A percentile compares a stretch with the other conserved stretches of the same genome.
These are phyloP conservation scores for Quercus glauca DNA, from an alignment of 306 rosid genomes.

Conservation along the genomic window DNA sequence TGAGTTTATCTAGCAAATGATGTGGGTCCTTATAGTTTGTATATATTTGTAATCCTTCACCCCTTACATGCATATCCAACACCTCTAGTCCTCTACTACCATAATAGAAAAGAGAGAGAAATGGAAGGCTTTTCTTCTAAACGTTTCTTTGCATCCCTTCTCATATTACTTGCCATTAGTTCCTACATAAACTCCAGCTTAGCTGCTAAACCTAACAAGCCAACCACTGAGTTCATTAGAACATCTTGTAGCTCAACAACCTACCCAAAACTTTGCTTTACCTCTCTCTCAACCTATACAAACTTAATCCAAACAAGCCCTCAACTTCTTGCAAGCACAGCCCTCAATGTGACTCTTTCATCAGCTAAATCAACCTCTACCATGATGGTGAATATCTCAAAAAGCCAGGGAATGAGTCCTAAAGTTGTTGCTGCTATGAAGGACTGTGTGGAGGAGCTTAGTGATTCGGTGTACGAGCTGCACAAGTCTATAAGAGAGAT, in stretches of 20 bases:
- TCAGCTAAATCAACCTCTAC: conserved; percentile 42
- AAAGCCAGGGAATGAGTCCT: conserved; percentile 31
- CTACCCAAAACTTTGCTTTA: conserved; percentile 67
- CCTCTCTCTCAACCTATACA: conserved; percentile 60
- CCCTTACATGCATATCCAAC: conserved; percentile 12
- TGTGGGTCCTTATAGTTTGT: neutral
- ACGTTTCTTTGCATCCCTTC: conserved; percentile 15
- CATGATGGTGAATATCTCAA: conserved; percentile 32
- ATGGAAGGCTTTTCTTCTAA: conserved; percentile 37
- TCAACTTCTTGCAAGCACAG: conserved; percentile 42
- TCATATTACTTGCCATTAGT: conserved; percentile 7
- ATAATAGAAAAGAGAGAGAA: neutral
- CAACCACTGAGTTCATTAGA: conserved; percentile 52
- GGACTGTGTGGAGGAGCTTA: conserved; percentile 68
- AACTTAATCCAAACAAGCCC: conserved; percentile 48
- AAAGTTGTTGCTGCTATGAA: conserved; percentile 53
- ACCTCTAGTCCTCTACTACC: neutral
- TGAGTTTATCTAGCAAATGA: neutral
- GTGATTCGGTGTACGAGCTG: conserved; percentile 56
- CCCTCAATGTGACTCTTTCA: conserved; percentile 58
- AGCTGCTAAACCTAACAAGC: conserved; percentile 24
- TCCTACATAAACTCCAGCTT: conserved; percentile 4
- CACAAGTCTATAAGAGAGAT: conserved; percentile 51
- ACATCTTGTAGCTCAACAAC: conserved; percentile 59
- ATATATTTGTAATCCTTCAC: neutral